Base-by-base conservation (phyloP, 305 asterid genomes). In the Rubia tinctorum region DNA sequence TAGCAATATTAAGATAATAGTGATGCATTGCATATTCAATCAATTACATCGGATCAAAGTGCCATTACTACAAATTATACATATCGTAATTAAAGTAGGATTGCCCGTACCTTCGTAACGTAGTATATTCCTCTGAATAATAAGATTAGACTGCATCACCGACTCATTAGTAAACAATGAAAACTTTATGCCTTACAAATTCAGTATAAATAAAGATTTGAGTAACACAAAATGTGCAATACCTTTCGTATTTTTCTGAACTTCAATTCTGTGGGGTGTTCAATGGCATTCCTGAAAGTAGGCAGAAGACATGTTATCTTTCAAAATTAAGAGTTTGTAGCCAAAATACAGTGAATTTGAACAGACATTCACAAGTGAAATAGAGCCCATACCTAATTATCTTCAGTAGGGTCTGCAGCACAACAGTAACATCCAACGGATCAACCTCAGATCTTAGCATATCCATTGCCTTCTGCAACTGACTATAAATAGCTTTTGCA, bases 231-330 rank as follows among this genome's bases (percentile, higher is more conserved):
- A 22, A n/a, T 34, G 15, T 6, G 53, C 30, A 3, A 56, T 68
- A 92, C 97, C 98, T 92, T 95, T 66, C 98, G 87, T 71, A 95
- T 84, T 83, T 80, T 92, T 80, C 85, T 90, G 84, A 84, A 95
- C 86, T 92, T 92, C 79, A 80, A 69, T 49, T 90, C 96, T 76
- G 81, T 78, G n/a, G 97, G 98, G 79, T 90, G 88, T 77, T 92
- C 93, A 79, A 86, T 86, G 77, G 82, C 88, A 82, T 92, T 95
- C 83, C 99, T 95, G 95, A 85, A 78, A 44, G 59, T 58, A 83
- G 75, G 70, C 69, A 69, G 69, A 69, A 64, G 5, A 13, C 65
- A n/a, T n/a, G 58, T 47, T 8, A 70, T 17, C 27, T 58, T 76
- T 40, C 9, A n/a, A 76, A n/a, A 73, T 73, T 40, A 51, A 62